Percentiles rank a stretch among this genome's conserved stretches.
These are phyloP conservation scores for Suillus sp. DNA, from an alignment of 768 basidiomycete species.

Conservation along the genomic window DNA sequence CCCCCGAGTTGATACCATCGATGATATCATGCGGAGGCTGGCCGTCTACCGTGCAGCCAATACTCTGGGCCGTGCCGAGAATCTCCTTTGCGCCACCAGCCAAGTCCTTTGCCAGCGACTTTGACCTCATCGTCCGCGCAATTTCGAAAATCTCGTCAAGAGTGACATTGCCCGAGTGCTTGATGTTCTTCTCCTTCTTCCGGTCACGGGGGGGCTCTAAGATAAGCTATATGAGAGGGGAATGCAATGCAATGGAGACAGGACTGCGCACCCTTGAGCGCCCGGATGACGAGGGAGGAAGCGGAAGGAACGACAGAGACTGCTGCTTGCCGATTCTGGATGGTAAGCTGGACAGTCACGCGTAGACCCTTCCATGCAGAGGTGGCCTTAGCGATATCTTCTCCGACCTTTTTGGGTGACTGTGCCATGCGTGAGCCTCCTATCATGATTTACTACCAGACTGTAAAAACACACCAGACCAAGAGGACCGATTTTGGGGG, in stretches of 20 bases:
- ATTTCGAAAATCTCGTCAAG: conserved; percentile 94
- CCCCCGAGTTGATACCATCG: conserved; percentile 81
- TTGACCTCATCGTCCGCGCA: conserved; percentile 93
- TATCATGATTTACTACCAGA: conserved; percentile 5
- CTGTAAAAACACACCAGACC: conserved; percentile 75
- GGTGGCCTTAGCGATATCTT: conserved; percentile 99
- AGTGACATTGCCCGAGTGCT: conserved; percentile 92
- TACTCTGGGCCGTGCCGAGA: conserved; percentile 93
- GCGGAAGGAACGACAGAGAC: conserved; percentile 97
- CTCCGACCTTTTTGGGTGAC: conserved; percentile 99
- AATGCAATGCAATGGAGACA: not conserved
- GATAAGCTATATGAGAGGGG: conserved; percentile 16
- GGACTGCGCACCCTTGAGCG: conserved; percentile 86
- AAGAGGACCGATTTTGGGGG: conserved; percentile 99
- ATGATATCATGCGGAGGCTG: conserved; percentile 92
- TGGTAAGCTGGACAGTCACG: conserved; percentile 97
- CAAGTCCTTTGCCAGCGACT: conserved; percentile 91
- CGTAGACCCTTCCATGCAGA: conserved; percentile 99
- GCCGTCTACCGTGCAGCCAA: conserved; percentile 97
- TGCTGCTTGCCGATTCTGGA: conserved; percentile 99
- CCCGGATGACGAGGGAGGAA: conserved; percentile 95
- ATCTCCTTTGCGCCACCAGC: conserved; percentile 95
- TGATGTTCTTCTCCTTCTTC: conserved; percentile 99
- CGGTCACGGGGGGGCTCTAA: conserved; percentile 97
- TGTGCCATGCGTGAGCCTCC: conserved; percentile 36